phyloP scores from a whole-genome alignment of 2,329 filamentous ascomycete genomes.

The Aspergillus sp. region DNA sequence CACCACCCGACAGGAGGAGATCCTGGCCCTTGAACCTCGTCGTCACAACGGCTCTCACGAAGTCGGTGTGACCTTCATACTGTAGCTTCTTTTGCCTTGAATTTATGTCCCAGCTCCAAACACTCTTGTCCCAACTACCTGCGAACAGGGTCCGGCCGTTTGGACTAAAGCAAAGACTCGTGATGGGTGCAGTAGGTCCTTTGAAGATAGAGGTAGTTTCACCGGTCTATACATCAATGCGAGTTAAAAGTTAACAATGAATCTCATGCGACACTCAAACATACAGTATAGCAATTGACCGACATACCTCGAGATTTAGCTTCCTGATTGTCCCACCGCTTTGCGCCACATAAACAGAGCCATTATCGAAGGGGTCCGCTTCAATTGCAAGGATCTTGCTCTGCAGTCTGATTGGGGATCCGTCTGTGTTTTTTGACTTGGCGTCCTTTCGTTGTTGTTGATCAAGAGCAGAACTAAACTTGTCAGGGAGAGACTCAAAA shows the following conservation, averaged over 20 bases:
- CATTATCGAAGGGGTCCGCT: slow-evolving; percentile 63
- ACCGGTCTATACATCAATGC: slow-evolving; percentile 37
- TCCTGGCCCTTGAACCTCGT: slow-evolving; percentile 61
- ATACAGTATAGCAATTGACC: slow-evolving; percentile 39
- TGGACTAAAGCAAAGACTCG: slow-evolving; percentile 67
- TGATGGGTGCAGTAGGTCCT: slow-evolving; percentile 77
- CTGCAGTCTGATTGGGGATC: slow-evolving; percentile 74
- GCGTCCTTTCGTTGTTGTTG: slow-evolving; percentile 64
- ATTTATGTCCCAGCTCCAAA: slow-evolving; percentile 79
- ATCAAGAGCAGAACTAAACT: slow-evolving; percentile 46
- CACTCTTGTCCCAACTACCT: slow-evolving; percentile 89
- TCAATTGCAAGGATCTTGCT: slow-evolving; percentile 82
- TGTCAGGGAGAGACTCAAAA: slow-evolving; percentile 12
- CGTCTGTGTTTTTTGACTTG: slow-evolving; percentile 78
- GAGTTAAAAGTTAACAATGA: slow-evolving; percentile 13
- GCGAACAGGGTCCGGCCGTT: slow-evolving; percentile 68
- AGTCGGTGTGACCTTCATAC: slow-evolving; percentile 80
- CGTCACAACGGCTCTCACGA: slow-evolving; percentile 78
- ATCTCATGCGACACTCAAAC: slow-evolving; percentile 5
- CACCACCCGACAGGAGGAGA: slow-evolving; percentile 69
- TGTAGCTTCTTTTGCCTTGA: slow-evolving; percentile 56
- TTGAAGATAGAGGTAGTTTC: slow-evolving; percentile 57
- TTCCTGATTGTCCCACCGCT: slow-evolving; percentile 78
- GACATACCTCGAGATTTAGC: slow-evolving; percentile 73
- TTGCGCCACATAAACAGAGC: slow-evolving; percentile 75